phyloP scores from a whole-genome alignment of 768 basidiomycete species.

The Mycena metata region DNA sequence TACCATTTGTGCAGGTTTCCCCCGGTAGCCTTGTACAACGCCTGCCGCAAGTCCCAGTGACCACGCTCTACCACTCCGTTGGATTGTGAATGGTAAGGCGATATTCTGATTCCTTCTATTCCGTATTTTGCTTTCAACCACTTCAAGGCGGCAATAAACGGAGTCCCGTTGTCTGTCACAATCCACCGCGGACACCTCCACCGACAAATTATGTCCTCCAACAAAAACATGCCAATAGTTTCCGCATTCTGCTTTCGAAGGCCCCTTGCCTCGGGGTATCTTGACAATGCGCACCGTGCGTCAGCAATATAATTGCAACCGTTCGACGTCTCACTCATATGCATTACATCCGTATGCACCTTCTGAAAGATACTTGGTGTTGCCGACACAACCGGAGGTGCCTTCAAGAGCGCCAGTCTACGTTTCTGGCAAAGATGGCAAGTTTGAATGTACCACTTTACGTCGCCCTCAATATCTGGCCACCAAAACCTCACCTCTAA shows the following conservation, averaged over 20 bases:
- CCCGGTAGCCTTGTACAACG: background rate
- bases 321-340: conserved; percentile 34
- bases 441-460: conserved; percentile 48
- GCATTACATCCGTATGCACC: conserved; percentile 45
- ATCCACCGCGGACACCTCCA: conserved; percentile 5
- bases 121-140: conserved; percentile 1
- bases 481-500: conserved; percentile 7
- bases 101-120: background rate
- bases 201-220: background rate
- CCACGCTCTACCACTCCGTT: background rate
- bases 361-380: conserved; percentile 34
- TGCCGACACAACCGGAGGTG: conserved; percentile 45
- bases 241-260: background rate
- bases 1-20: background rate
- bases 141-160: background rate
- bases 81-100: background rate
- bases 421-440: conserved; percentile 51
- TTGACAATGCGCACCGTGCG: background rate
- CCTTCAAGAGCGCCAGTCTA: conserved; percentile 37
- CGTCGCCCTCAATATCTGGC: conserved; percentile 33
- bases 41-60: background rate
- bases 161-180: background rate
- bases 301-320: conserved; percentile 40
- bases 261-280: background rate
- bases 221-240: background rate